Base-by-base conservation (phyloP, 2,329 filamentous ascomycete genomes). In the Monilinia polystroma region DNA sequence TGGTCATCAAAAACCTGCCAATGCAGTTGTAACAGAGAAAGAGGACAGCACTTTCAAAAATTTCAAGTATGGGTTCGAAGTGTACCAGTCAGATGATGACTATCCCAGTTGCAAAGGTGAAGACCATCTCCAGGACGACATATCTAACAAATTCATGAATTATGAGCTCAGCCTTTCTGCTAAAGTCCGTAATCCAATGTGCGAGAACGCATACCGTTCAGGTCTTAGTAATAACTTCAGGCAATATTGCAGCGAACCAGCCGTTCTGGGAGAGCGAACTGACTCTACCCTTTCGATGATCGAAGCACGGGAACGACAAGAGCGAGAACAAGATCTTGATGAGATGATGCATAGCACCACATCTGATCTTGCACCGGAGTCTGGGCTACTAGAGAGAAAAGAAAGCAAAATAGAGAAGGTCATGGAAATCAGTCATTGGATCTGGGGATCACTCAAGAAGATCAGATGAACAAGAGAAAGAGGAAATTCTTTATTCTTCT, bases 361-460 rank as follows among this genome's bases (percentile, higher is more conserved):
- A 60, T 12, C 12, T 10, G 29, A 60, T 38, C 45, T 4, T 38
- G 14, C n/a, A 18, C 57, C 57, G 2, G 32, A 38, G 35, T 55
- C 20, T 55, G 4, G n/a, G 26, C 4, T 3, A 14, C 45, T 7
- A 0, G 20, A 18, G 32, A 20, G 45, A 51, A 62, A 18, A 12
- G 7, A 20, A 20, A 52, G 45, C n/a, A 62, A 38, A 41, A 51
- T 2, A 4, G 45, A 51, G 14, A 62, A 38, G 45, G 14, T 7
- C 29, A 62, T 38, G 58, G 14, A 4, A 20, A 3, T 62, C 0
- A 20, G 58, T 20, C 26, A 26, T n/a, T 51, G 29, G 16, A 35
- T 62, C 16, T 62, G 29, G 58, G 58, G 8, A 41, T 62, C 58
- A 20, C 10, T 52, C 29, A 51, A 51, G 20, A 49, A 23, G 20